A percentile compares a stretch with the other conserved stretches of the same genome.
Conservation (phyloP, 345 rosid species). For the Salix viminalis region DNA sequence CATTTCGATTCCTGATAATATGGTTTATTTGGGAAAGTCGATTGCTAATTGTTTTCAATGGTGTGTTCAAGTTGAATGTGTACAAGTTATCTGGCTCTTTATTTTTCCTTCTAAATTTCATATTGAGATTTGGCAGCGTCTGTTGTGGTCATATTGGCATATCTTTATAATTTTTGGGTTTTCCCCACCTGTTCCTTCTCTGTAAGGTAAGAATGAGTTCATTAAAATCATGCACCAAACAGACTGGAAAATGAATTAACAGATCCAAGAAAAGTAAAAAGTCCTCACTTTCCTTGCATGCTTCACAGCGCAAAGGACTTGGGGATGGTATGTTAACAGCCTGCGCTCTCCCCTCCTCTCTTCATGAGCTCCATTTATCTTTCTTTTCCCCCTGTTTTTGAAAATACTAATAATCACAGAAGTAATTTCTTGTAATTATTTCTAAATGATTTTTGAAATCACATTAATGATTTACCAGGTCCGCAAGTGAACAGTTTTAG, state of each 20-base stretch:
- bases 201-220: neutral
- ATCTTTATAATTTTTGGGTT: neutral
- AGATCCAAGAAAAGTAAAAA: neutral
- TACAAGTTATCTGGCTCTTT: neutral
- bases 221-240: neutral
- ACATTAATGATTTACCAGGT: neutral
- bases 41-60: conserved; percentile 3
- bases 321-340: neutral
- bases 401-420: no score
- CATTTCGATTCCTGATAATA: conserved; percentile 1
- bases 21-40: neutral
- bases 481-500: neutral
- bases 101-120: neutral
- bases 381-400: no score
- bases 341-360: neutral
- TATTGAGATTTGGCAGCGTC: neutral
- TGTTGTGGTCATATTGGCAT: neutral
- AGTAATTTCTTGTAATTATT: neutral
- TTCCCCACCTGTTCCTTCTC: neutral
- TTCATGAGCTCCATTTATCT: neutral
- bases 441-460: neutral
- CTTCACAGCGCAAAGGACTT: neutral
- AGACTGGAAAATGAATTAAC: neutral
- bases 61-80: neutral
- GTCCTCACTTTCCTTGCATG: neutral